Base-by-base conservation (phyloP, 208 protist species). In the Leishmania turanica region DNA sequence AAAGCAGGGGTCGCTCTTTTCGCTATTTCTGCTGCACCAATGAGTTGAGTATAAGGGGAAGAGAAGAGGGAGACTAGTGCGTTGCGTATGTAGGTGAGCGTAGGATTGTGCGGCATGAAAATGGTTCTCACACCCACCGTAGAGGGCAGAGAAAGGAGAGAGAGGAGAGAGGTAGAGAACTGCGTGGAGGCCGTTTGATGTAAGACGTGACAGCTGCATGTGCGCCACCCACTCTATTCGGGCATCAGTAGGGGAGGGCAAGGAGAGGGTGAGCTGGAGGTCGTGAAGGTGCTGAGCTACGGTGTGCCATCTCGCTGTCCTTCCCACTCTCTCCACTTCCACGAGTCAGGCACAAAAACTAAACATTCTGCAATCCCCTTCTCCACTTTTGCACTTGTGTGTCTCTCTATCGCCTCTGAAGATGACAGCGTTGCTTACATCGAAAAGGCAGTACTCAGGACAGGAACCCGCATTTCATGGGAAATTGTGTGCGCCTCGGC, bases 351-450 rank as follows among this genome's bases (percentile, higher is more conserved):
- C 47, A 24, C 45, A 21, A 27, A 54, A 73, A 53, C 9, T 37
- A 47, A 34, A 21, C 45, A 7, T 51, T 54, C 45, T 73, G 54
- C 45, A 24, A 51, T 73, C 8, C 9, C 21, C 21, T 73, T 73
- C 37, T 54, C 11, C 24, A 73, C 40, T 54, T 54, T 54, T 24
- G 34, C 69, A 34, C 42, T 34, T 47, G 45, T 40, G 42, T 54
- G n/a, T 9, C 21, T 37, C 17, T 11, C 45, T 19, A 31, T 37
- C 24, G 40, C 4, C 40, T 53, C 31, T 62, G 72, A 31, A 62
- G 19, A 45, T n/a, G 31, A n/a, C 72, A 62, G 31, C 34, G 51
- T 47, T n/a, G 53, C 45, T 82, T 82, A 86, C 82, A 86, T 86
- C 21, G 82, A 24, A 58, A 86, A 86, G 2, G 56, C 77, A 54